Evolutionary conservation across 2,329 filamentous ascomycete genomes (phyloP).

Genomic region (Fusarium anthophilum): DNA sequence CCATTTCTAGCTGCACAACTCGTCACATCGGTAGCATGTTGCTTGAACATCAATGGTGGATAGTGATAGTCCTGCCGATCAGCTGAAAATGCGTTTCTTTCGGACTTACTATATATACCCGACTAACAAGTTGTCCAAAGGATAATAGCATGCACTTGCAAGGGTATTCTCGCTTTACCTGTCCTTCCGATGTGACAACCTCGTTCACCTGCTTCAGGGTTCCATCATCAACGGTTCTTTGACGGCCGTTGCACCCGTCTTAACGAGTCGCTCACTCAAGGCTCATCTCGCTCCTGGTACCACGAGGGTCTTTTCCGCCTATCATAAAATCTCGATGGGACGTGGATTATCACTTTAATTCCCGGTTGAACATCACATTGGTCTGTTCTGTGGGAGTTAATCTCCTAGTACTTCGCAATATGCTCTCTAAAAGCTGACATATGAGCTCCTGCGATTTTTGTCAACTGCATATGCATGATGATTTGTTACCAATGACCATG

Average conservation of each 20-base stretch:
- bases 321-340: slow-evolving; percentile 16
- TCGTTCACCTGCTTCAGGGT: slow-evolving; percentile 1
- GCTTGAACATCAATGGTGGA: slow-evolving; percentile 1
- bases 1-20: background rate
- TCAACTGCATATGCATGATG: background rate
- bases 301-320: slow-evolving; percentile 18
- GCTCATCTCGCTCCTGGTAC: slow-evolving; percentile 14
- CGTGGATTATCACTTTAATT: slow-evolving; percentile 23
- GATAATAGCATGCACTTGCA: slow-evolving; percentile 10
- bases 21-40: slow-evolving; percentile 1
- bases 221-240: slow-evolving; percentile 13
- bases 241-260: slow-evolving; percentile 2
- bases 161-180: slow-evolving; percentile 11
- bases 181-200: slow-evolving; percentile 13
- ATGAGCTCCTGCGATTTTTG: background rate
- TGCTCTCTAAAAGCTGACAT: background rate
- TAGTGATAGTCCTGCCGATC: background rate
- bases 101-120: background rate
- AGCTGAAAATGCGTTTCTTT: background rate
- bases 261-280: slow-evolving; percentile 9
- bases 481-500: background rate
- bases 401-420: background rate
- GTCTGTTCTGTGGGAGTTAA: background rate
- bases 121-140: background rate
- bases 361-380: background rate